phyloP scores from a whole-genome alignment of 1,284 basidiomycete species.

The Laetiporus sulphureus region DNA sequence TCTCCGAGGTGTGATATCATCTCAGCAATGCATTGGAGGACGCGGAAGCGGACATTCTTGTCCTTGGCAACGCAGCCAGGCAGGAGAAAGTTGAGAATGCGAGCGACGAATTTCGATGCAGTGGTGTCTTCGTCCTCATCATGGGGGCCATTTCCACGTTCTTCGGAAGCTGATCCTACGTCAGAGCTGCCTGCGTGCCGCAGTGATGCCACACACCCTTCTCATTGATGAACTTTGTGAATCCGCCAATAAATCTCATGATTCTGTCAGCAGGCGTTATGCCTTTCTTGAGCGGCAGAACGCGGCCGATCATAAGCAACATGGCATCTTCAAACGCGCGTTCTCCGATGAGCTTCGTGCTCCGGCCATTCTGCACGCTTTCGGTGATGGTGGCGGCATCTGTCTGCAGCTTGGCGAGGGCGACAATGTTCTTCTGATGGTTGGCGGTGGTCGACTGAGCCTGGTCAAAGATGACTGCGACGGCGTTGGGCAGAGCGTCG shows the following conservation, averaged over 20 bases:
- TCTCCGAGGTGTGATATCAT: slow-evolving; percentile 78
- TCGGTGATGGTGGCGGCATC: slow-evolving; percentile 58
- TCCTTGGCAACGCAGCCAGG: slow-evolving; percentile 87
- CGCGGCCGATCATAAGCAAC: slow-evolving; percentile 63
- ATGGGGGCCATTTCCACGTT: slow-evolving; percentile 29
- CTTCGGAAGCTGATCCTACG: slow-evolving; percentile 27
- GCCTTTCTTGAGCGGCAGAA: slow-evolving; percentile 83
- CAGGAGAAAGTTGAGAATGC: slow-evolving; percentile 74
- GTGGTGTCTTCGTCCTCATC: slow-evolving; percentile 68
- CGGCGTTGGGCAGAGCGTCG: slow-evolving; percentile 24
- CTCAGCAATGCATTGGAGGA: slow-evolving; percentile 73
- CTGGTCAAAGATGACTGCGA: slow-evolving; percentile 73
- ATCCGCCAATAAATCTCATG: slow-evolving; percentile 82
- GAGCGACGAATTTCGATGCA: slow-evolving; percentile 67
- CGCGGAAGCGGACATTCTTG: slow-evolving; percentile 82
- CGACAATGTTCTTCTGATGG: slow-evolving; percentile 88
- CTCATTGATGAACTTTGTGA: slow-evolving; percentile 73
- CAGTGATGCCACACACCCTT: slow-evolving; percentile 49
- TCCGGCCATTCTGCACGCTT: slow-evolving; percentile 40
- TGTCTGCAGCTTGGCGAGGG: slow-evolving; percentile 78
- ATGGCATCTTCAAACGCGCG: slow-evolving; percentile 74
- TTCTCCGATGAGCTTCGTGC: slow-evolving; percentile 70
- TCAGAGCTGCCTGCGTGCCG: neutral
- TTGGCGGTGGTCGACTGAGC: slow-evolving; percentile 80
- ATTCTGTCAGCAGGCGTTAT: slow-evolving; percentile 72